Percentiles rank a stretch among this genome's conserved stretches.
Conservation (phyloP, 2,329 filamentous ascomycete genomes). For the Rhinocladiella similis region DNA sequence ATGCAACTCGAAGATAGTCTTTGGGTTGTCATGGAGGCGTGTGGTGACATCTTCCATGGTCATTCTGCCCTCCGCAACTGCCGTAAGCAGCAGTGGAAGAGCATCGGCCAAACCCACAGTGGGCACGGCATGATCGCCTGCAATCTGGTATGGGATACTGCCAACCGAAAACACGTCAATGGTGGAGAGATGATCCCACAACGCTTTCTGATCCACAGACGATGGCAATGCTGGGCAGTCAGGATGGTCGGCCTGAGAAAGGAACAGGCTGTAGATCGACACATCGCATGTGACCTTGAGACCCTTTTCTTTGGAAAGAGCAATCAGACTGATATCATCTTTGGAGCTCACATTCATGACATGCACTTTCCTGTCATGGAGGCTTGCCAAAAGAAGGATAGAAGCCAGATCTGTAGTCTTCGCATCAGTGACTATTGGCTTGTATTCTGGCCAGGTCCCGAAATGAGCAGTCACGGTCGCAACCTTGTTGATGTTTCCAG, state of each 20-base stretch:
- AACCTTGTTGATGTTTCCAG: slow-evolving; percentile 81
- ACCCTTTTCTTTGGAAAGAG: slow-evolving; percentile 78
- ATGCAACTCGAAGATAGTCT: slow-evolving; percentile 78
- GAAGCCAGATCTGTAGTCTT: slow-evolving; percentile 80
- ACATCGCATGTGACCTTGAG: slow-evolving; percentile 80
- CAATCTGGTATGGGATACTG: slow-evolving; percentile 75
- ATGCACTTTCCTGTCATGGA: slow-evolving; percentile 76
- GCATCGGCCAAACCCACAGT: slow-evolving; percentile 70
- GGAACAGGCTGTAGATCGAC: slow-evolving; percentile 75
- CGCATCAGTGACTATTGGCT: slow-evolving; percentile 79
- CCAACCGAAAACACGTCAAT: slow-evolving; percentile 81
- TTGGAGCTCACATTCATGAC: slow-evolving; percentile 79
- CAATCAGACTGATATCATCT: slow-evolving; percentile 75
- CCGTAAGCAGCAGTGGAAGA: slow-evolving; percentile 72
- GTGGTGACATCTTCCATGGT: slow-evolving; percentile 71
- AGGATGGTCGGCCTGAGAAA: slow-evolving; percentile 70
- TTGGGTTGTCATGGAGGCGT: slow-evolving; percentile 75
- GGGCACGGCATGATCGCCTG: slow-evolving; percentile 58
- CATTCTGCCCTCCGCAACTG: slow-evolving; percentile 70
- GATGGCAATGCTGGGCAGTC: slow-evolving; percentile 67
- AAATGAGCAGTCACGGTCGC: slow-evolving; percentile 78
- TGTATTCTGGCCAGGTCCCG: slow-evolving; percentile 72
- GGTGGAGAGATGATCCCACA: slow-evolving; percentile 71
- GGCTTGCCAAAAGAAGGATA: slow-evolving; percentile 72
- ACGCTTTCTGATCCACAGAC: slow-evolving; percentile 65